Evolutionary conservation across 2,329 filamentous ascomycete species (phyloP), one percentile per base, ranked within the genome.

Genomic region (Clonostachys solani): DNA sequence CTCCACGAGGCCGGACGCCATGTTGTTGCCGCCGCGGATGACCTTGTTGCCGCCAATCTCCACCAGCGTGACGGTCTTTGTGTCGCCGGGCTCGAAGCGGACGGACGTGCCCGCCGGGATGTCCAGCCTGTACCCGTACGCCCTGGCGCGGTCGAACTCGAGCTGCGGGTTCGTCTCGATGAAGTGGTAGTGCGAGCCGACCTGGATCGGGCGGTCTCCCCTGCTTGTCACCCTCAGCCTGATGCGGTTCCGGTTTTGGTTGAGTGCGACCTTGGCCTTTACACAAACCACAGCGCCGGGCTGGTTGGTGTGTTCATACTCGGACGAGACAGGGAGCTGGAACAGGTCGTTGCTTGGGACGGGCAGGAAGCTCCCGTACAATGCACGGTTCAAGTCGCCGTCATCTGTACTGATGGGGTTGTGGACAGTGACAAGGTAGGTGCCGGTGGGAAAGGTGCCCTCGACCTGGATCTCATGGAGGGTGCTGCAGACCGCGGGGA

Each of bases 171-270:
- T 97, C n/a, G 84, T 87, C 72, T 97, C 92, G 60, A 95, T 83
- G 64, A 97, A 95, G 68, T 96, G 92, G 65, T 96, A 97, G 68
- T 97, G 92, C 33, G 90, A 95, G 33, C 92, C 92, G 50, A 92
- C 87, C 75, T 96, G 92, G 50, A 96, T 87, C 2, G 92, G 92
- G 33, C 92, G 76, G 66, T 97, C 92, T 7, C 92, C 92, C 57
- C 80, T 88, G 66, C 89, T 96, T 52, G 85, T 91, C 38, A 97
- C 89, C 60, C 75, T 83, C 37, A 97, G 71, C 50, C 71, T 77
- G 53, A 92, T 84, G 50, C 92, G 79, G 67, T 80, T 84, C 46
- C 90, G 78, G 37, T 85, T 86, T 56, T 84, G 77, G 62, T 90
- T 96, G 56, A 97, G 68, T 44, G 71, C 69, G 47, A 96, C 79